Conservation (phyloP, 495 filamentous ascomycete genomes). For the Astrothelium macrocarpum region DNA sequence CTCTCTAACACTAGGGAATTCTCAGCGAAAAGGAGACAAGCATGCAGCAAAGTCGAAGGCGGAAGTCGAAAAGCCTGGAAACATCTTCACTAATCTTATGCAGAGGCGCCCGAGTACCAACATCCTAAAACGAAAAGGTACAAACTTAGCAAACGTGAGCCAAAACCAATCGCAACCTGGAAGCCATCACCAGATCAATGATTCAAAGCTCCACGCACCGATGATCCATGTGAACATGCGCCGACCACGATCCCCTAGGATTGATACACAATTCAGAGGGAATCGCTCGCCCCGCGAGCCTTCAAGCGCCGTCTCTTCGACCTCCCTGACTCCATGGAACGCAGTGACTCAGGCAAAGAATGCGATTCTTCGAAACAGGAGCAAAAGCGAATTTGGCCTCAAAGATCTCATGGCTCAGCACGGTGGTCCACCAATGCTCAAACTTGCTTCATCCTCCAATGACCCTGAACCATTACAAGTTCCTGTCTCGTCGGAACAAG, state of each 20-base stretch:
- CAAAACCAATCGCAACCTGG: constrained; percentile 11
- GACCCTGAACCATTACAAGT: constrained; percentile 11
- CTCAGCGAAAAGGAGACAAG: constrained; percentile 18
- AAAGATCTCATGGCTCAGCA: constrained; percentile 37
- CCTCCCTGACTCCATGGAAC: constrained; percentile 37
- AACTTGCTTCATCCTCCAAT: constrained; percentile 36
- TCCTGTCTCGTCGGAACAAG: background rate
- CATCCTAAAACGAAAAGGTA: constrained; percentile 24
- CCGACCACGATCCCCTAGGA: constrained; percentile 23
- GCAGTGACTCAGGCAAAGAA: constrained; percentile 40
- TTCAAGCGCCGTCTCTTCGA: constrained; percentile 38
- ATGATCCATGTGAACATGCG: constrained; percentile 25
- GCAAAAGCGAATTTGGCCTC: constrained; percentile 61
- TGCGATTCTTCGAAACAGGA: constrained; percentile 52
- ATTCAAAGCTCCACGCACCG: constrained; percentile 11
- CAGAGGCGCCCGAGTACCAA: constrained; percentile 22
- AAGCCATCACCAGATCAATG: constrained; percentile 13
- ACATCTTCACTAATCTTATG: constrained; percentile 23
- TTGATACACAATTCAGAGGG: constrained; percentile 23
- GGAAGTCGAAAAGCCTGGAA: constrained; percentile 19
- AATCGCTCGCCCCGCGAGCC: constrained; percentile 14
- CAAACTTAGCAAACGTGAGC: background rate
- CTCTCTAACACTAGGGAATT: constrained; percentile 8
- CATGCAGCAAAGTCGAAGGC: constrained; percentile 11
- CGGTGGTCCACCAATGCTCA: constrained; percentile 51